Evolutionary conservation across 2,329 filamentous ascomycete genomes (phyloP).

Genomic region (Ascochyta koolunga): DNA sequence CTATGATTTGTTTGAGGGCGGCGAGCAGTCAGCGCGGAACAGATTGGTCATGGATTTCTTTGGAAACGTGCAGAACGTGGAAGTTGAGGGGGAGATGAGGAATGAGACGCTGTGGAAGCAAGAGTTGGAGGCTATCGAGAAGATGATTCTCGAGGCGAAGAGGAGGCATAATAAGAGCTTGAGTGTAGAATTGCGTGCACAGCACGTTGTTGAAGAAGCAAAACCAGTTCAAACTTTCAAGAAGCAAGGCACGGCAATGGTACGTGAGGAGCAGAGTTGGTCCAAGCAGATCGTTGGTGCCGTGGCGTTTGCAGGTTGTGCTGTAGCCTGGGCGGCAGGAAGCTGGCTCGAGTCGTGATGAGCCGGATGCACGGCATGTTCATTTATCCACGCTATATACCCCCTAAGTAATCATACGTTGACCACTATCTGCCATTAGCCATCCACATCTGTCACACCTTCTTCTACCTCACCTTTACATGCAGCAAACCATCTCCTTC

Average conservation of each 20-base stretch:
- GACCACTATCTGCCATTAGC: neutral
- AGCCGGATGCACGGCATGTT: neutral
- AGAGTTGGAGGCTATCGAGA: constrained; percentile 76
- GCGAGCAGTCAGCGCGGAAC: constrained; percentile 75
- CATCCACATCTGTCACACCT: neutral
- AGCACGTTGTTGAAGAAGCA: constrained; percentile 33
- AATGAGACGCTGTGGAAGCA: constrained; percentile 61
- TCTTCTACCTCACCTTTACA: neutral
- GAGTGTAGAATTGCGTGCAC: constrained; percentile 22
- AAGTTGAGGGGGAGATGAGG: constrained; percentile 68
- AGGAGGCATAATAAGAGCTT: constrained; percentile 47
- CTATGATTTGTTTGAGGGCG: constrained; percentile 93
- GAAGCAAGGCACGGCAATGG: constrained; percentile 42
- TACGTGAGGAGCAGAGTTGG: constrained; percentile 47
- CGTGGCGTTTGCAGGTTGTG: constrained; percentile 47
- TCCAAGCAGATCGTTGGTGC: constrained; percentile 49
- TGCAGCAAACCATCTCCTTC: neutral
- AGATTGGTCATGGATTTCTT: constrained; percentile 96
- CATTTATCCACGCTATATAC: constrained; percentile 9
- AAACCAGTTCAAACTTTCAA: constrained; percentile 25
- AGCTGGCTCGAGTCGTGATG: constrained; percentile 46
- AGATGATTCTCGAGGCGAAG: constrained; percentile 62
- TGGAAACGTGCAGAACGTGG: constrained; percentile 96
- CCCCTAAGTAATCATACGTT: constrained; percentile 1
- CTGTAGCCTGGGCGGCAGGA: constrained; percentile 49